Conservation (phyloP, 2,329 filamentous ascomycete species). For the Magnaporthales sp. region DNA sequence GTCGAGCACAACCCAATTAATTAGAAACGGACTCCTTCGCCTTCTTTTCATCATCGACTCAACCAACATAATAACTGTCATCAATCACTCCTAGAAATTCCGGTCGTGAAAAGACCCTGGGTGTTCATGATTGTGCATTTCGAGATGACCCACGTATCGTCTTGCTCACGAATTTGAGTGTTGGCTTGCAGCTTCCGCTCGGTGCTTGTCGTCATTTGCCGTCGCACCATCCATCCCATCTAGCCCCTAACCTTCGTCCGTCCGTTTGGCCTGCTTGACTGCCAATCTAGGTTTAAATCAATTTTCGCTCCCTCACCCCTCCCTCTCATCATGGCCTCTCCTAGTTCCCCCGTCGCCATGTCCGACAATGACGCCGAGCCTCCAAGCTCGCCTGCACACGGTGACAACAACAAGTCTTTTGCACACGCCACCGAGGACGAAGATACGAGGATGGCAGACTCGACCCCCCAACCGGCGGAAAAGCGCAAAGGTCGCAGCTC, state of each 20-base stretch:
- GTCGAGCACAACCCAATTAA: not conserved
- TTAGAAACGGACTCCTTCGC: no score
- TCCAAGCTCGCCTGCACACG: slow-evolving; percentile 34
- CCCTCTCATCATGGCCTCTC: slow-evolving; percentile 22
- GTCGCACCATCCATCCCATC: slow-evolving; percentile 1
- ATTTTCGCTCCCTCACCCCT: not conserved
- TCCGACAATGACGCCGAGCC: slow-evolving; percentile 37
- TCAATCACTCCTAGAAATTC: not conserved
- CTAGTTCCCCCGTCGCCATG: slow-evolving; percentile 29
- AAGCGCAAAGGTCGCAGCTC: slow-evolving; percentile 15
- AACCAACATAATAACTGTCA: not conserved
- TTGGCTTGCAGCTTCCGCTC: not conserved
- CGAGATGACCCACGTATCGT: not conserved
- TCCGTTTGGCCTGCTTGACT: not conserved
- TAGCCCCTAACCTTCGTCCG: not conserved
- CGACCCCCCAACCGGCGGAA: slow-evolving; percentile 31
- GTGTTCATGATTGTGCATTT: not conserved
- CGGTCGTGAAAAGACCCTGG: not conserved
- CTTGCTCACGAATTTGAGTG: not conserved
- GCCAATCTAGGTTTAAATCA: not conserved
- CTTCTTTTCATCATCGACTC: not conserved
- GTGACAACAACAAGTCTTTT: slow-evolving; percentile 33
- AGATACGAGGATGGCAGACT: slow-evolving; percentile 30
- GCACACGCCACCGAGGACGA: slow-evolving; percentile 40
- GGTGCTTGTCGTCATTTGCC: slow-evolving; percentile 1